Evolutionary conservation across 495 filamentous ascomycete genomes (phyloP).

Genomic region (Neurospora pannonica): DNA sequence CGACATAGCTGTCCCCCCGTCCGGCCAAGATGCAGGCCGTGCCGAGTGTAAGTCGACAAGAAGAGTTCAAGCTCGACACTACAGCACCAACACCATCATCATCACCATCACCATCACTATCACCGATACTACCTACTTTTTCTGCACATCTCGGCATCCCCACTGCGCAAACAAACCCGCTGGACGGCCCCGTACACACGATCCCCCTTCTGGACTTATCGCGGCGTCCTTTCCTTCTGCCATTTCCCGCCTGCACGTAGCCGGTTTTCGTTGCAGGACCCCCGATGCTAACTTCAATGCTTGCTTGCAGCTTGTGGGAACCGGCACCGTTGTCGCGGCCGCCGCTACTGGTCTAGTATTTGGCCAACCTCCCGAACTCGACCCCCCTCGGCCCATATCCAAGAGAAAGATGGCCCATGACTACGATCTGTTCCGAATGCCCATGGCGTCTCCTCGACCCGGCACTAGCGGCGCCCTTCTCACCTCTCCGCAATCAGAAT

Average conservation of each 20-base stretch:
- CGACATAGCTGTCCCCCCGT: constrained; percentile 24
- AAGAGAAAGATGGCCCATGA: constrained; percentile 35
- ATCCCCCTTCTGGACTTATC: background rate
- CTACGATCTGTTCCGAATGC: constrained; percentile 27
- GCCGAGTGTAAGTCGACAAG: constrained; percentile 48
- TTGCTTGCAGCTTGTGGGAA: constrained; percentile 42
- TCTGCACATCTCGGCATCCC: background rate
- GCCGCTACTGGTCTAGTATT: constrained; percentile 48
- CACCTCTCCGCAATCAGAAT: constrained; percentile 23
- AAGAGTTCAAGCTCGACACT: background rate
- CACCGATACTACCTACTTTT: background rate
- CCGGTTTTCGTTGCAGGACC: background rate
- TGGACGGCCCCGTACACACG: background rate
- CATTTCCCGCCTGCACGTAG: constrained; percentile 4
- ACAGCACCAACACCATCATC: background rate
- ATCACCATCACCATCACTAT: background rate
- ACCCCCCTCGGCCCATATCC: constrained; percentile 18
- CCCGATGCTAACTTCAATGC: constrained; percentile 9
- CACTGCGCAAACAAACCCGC: background rate
- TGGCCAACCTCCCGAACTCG: constrained; percentile 34
- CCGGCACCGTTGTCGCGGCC: constrained; percentile 49
- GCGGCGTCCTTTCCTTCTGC: background rate
- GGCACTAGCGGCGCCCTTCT: constrained; percentile 26
- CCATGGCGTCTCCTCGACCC: constrained; percentile 29
- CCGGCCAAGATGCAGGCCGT: constrained; percentile 50